These are phyloP conservation scores for Yamadazyma buinensis DNA, from an alignment of 1,139 yeast species.

Conservation along the genomic window DNA sequence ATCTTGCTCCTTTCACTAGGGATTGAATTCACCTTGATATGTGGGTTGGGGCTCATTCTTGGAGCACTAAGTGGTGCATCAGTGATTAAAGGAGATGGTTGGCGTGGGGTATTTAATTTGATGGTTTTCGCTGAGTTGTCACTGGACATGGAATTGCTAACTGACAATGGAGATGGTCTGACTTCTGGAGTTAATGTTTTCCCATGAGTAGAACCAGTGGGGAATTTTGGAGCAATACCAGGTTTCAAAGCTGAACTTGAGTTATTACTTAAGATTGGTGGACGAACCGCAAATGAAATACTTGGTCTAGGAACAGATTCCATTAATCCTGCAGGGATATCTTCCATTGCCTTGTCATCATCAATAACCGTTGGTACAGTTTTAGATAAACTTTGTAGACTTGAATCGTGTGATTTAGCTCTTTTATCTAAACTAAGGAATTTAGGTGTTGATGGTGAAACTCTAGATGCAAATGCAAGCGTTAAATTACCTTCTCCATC, in stretches of 20 bases:
- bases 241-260: slow-evolving; percentile 8
- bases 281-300: slow-evolving; percentile 12
- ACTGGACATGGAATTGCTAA: background rate
- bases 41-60: slow-evolving; percentile 14
- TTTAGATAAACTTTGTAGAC: slow-evolving; percentile 20
- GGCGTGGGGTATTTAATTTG: slow-evolving; percentile 2
- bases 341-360: slow-evolving; percentile 37
- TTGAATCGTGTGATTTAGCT: slow-evolving; percentile 45
- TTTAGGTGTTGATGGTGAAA: slow-evolving; percentile 29
- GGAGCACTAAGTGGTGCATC: slow-evolving; percentile 13
- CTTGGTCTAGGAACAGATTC: slow-evolving; percentile 21
- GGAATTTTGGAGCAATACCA: slow-evolving; percentile 1
- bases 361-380: slow-evolving; percentile 13
- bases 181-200: background rate
- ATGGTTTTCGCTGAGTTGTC: background rate
- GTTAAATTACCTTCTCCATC: slow-evolving; percentile 51
- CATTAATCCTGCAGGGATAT: slow-evolving; percentile 40
- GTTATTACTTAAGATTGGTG: slow-evolving; percentile 5
- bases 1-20: slow-evolving; percentile 14
- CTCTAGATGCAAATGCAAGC: slow-evolving; percentile 47
- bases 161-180: background rate
- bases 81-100: slow-evolving; percentile 14
- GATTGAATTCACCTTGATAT: slow-evolving; percentile 1
- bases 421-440: slow-evolving; percentile 32
- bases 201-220: background rate